These are phyloP conservation scores for Eucalyptus curtisii DNA, from an alignment of 345 rosid genomes.

Conservation along the genomic window DNA sequence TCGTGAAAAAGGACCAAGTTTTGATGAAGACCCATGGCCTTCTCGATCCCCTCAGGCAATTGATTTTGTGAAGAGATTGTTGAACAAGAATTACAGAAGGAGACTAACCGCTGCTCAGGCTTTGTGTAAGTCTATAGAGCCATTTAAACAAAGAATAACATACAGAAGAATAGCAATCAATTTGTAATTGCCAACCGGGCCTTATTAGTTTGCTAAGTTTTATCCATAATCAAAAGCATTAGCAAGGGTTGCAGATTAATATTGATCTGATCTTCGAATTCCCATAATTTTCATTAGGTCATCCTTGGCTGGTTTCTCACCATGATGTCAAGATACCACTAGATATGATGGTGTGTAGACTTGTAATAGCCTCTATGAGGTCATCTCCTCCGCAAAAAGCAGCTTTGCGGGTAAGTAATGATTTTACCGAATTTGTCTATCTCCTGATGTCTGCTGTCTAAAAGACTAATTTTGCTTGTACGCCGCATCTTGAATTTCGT, in stretches of 20 bases:
- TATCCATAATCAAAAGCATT: not conserved
- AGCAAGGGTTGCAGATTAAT: not conserved
- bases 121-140: constrained; percentile 46
- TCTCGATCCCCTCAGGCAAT: constrained; percentile 64
- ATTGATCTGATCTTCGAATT: not conserved
- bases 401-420: constrained; percentile 45
- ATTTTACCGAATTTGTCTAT: not conserved
- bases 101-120: constrained; percentile 93
- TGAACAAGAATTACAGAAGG: constrained; percentile 78
- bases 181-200: not conserved
- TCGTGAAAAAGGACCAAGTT: constrained; percentile 67
- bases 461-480: not conserved
- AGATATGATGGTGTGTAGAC: constrained; percentile 66
- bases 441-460: not conserved
- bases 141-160: not conserved
- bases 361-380: constrained; percentile 41
- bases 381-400: constrained; percentile 61
- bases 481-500: not conserved
- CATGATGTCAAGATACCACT: constrained; percentile 64
- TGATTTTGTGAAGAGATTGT: constrained; percentile 78
- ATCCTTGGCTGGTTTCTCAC: constrained; percentile 69
- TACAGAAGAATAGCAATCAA: not conserved
- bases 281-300: constrained; percentile 33
- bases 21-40: constrained; percentile 82
- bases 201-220: not conserved